These are phyloP conservation scores for Penicillium sp. DNA, from an alignment of 2,329 filamentous ascomycete genomes.

Conservation along the genomic window DNA sequence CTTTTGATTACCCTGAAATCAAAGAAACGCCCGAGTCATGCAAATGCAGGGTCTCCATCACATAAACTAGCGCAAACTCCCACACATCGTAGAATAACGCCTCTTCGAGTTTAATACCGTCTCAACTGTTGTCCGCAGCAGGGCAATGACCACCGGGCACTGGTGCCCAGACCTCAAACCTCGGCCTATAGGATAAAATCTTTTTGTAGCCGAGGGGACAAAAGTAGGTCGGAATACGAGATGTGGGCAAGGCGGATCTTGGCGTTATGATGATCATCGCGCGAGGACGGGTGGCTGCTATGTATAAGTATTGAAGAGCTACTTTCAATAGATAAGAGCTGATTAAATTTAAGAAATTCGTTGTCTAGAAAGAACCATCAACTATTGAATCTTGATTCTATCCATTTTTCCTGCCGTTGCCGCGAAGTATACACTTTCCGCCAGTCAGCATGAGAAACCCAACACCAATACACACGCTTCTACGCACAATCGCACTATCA, in stretches of 20 bases:
- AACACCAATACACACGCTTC: background rate
- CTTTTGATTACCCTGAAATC: background rate
- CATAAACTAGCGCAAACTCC: background rate
- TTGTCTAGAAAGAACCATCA: background rate
- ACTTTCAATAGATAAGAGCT: too few species aligned
- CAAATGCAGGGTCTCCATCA: background rate
- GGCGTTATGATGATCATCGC: background rate
- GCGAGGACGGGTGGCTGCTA: background rate
- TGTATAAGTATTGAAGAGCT: background rate
- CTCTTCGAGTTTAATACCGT: background rate
- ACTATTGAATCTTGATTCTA: background rate
- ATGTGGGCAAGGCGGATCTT: constrained; percentile 8
- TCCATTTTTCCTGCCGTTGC: background rate
- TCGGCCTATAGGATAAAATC: constrained; percentile 1
- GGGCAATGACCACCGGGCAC: background rate
- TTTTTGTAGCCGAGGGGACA: background rate
- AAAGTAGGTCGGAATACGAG: constrained; percentile 15
- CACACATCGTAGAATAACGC: constrained; percentile 4
- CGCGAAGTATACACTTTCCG: background rate
- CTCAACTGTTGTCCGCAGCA: constrained; percentile 6
- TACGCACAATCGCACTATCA: background rate
- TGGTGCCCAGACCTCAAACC: background rate
- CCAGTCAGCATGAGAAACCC: background rate
- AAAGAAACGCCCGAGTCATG: background rate
- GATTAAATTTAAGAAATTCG: background rate